These are phyloP conservation scores for Actinomortierella wolfii DNA, from an alignment of 371 early-diverging fungal genomes.

Conservation along the genomic window DNA sequence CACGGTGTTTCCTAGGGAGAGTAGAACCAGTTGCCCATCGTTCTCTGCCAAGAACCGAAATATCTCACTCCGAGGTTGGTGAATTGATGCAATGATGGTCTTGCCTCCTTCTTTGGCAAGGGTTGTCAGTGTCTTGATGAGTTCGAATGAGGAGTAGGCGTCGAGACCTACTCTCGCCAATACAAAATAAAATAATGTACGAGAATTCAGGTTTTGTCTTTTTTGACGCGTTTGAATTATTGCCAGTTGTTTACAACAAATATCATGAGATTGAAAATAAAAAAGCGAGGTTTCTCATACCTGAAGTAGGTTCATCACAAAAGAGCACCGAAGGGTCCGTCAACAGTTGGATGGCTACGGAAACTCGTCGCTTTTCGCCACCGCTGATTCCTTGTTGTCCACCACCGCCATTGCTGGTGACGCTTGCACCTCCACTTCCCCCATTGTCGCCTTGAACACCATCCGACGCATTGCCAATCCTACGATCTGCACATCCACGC, in stretches of 20 bases:
- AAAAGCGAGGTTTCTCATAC: no score
- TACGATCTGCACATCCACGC: no score
- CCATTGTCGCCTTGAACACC: no score
- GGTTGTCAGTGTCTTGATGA: conserved; percentile 12
- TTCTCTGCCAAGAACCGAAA: conserved; percentile 11
- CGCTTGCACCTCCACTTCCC: no score
- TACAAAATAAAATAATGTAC: no score
- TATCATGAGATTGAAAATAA: no score
- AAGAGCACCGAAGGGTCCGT: conserved; percentile 1
- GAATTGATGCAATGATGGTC: conserved; percentile 18
- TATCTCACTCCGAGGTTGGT: conserved; percentile 31
- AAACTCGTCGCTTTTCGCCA: conserved; percentile 2
- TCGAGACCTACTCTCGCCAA: conserved; percentile 26
- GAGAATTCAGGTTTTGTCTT: no score
- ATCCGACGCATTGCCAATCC: no score
- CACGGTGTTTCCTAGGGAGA: conserved; percentile 10
- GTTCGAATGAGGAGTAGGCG: conserved; percentile 19
- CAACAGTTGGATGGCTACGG: conserved; percentile 3
- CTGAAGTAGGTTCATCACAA: conserved; percentile 7
- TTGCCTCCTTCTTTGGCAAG: conserved; percentile 11
- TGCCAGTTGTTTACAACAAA: no score
- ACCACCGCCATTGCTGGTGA: neutral
- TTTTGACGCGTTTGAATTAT: no score
- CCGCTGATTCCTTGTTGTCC: conserved; percentile 4
- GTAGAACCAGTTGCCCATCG: conserved; percentile 5